Evolutionary conservation across 441 rosid genomes (phyloP), one percentile per base, ranked within the genome.

Genomic region (Pelargonium australe): DNA sequence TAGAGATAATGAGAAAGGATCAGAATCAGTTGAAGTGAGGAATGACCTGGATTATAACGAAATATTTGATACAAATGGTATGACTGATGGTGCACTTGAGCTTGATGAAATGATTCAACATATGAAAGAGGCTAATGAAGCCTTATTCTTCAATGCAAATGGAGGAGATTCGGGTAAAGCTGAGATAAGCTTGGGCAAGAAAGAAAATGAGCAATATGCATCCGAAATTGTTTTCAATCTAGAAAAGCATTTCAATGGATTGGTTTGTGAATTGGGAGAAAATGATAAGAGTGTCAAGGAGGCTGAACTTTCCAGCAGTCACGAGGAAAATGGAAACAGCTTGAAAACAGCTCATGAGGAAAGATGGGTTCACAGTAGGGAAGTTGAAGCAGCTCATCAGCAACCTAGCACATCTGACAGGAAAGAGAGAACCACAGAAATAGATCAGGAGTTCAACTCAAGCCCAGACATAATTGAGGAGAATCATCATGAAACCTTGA

Each of bases 161-260:
- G 69, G 74, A 47, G 73, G 73, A 7, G 74, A 77, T 72, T 71
- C 77, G 49, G 83, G 78, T 45, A 68, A 57, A 43, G 67, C 80
- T 11, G 80, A 76, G 41, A 57, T 69, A 49, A 73, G 69, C 49
- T 72, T 72, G 73, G 87, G 77, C 70, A 72, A 74, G 69, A 70
- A 76, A 70, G 81, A 66, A 63, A 70, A 73, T 69, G 79, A 81
- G 20, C 83, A 72, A 34, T 66, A 58, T 34, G 55, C 68, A 49
- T 37, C 78, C 67, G 73, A 69, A 37, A 66, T 28, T 43, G 60
- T 72, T 65, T 65, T 72, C 68, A 78, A 78, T 72, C 73, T 53
- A 23, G 85, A 74, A 74, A 78, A 79, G 65, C 75, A 61, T 69
- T 45, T 73, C 75, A 87, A 80, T 58, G 88, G 85, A 67, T 70